A percentile compares a stretch with the other conserved stretches of the same genome.
Evolutionary conservation across 2,329 filamentous ascomycete species (phyloP).

Genomic region (Penicillium olsonii): DNA sequence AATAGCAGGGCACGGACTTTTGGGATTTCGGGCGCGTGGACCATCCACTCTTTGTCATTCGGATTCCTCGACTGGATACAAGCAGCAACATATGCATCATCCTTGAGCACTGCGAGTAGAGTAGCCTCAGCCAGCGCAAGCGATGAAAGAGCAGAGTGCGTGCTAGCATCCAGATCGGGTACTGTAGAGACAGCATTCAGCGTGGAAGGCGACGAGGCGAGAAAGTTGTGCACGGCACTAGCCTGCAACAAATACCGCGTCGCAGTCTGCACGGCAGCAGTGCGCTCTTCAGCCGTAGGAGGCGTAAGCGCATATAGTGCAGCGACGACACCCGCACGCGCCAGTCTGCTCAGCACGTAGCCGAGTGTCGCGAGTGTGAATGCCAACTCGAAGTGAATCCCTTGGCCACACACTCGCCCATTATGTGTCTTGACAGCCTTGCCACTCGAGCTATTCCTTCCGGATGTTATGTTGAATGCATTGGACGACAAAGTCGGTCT

Average conservation of each 20-base stretch:
- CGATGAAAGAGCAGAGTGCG: slow-evolving; percentile 46
- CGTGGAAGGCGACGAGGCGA: slow-evolving; percentile 57
- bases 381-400: slow-evolving; percentile 78
- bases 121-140: slow-evolving; percentile 86
- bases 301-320: slow-evolving; percentile 66
- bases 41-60: slow-evolving; percentile 94
- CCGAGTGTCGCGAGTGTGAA: slow-evolving; percentile 78
- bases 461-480: slow-evolving; percentile 2
- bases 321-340: slow-evolving; percentile 70
- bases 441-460: background rate
- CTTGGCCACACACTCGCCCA: slow-evolving; percentile 67
- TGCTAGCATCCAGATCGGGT: slow-evolving; percentile 50
- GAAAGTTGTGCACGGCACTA: slow-evolving; percentile 73
- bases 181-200: slow-evolving; percentile 27
- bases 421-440: slow-evolving; percentile 54
- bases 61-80: slow-evolving; percentile 80
- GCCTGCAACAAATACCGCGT: slow-evolving; percentile 78
- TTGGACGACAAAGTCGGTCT: slow-evolving; percentile 70
- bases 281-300: slow-evolving; percentile 67
- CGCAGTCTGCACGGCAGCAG: slow-evolving; percentile 68
- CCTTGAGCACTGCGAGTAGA: slow-evolving; percentile 84
- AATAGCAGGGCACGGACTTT: slow-evolving; percentile 88
- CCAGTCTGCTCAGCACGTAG: slow-evolving; percentile 70
- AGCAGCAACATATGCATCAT: slow-evolving; percentile 85
- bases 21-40: slow-evolving; percentile 80